A percentile compares a stretch with the other conserved stretches of the same genome.
Conservation (phyloP, 345 rosid species). For the Eucalyptus tenuipes region DNA sequence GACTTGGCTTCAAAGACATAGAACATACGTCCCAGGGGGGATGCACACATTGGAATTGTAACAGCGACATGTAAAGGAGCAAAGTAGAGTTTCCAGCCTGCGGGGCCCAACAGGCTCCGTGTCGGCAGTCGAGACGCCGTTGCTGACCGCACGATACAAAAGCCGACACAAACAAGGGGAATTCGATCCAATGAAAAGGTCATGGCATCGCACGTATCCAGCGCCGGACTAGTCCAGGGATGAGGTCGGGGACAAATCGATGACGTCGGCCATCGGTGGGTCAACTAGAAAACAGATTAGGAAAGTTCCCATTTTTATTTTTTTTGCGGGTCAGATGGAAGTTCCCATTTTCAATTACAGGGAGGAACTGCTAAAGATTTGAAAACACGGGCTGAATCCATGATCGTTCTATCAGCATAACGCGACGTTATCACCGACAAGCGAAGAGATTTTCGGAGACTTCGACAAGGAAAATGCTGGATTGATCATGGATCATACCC, state of each 20-base stretch:
- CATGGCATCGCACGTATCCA: not conserved
- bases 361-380: not conserved
- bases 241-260: not conserved
- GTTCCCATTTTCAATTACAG: not conserved
- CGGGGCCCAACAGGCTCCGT: constrained; percentile 18
- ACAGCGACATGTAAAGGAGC: not conserved
- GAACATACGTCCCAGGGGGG: not conserved
- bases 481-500: not conserved
- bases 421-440: not conserved
- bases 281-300: not conserved
- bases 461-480: not conserved
- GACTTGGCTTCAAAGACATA: constrained; percentile 7
- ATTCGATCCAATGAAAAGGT: not conserved
- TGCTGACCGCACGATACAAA: not conserved
- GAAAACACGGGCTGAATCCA: not conserved
- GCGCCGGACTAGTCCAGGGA: not conserved
- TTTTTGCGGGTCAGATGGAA: not conserved
- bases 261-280: not conserved
- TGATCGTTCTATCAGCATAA: not conserved
- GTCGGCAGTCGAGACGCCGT: constrained; percentile 24
- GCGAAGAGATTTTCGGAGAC: not conserved
- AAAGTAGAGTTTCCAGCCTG: not conserved
- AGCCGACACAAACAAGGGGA: not conserved
- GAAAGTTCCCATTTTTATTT: not conserved
- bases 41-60: not conserved